A percentile compares a stretch with the other conserved stretches of the same genome.
phyloP scores from a whole-genome alignment of 495 filamentous ascomycete species.

The Annulohypoxylon moriforme region DNA sequence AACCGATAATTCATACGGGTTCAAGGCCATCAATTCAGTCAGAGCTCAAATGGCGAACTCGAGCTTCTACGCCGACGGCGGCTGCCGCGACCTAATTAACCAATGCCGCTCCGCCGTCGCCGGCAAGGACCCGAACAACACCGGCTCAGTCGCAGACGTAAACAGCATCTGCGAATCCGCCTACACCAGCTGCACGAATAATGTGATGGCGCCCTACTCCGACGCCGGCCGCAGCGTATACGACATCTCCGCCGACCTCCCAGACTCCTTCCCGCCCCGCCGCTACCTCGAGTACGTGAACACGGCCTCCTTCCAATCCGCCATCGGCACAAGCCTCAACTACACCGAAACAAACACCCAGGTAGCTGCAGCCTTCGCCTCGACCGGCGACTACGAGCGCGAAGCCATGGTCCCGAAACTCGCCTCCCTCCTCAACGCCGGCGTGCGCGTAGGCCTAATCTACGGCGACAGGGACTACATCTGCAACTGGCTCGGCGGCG shows the following conservation, averaged over 20 bases:
- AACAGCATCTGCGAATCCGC: constrained; percentile 61
- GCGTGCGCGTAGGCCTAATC: constrained; percentile 74
- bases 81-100: constrained; percentile 65
- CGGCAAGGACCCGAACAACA: constrained; percentile 57
- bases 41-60: constrained; percentile 52
- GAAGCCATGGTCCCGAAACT: constrained; percentile 61
- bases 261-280: constrained; percentile 71
- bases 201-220: constrained; percentile 60
- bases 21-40: constrained; percentile 67
- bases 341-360: constrained; percentile 66
- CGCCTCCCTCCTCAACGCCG: constrained; percentile 62
- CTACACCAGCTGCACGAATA: constrained; percentile 54
- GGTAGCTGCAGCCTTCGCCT: constrained; percentile 64
- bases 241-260: constrained; percentile 66
- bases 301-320: constrained; percentile 68
- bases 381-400: constrained; percentile 65
- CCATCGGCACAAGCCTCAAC: constrained; percentile 74
- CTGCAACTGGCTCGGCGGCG: constrained; percentile 75
- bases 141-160: constrained; percentile 57
- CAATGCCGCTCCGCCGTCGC: constrained; percentile 59
- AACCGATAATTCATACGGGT: constrained; percentile 79
- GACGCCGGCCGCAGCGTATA: constrained; percentile 66
- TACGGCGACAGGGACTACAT: constrained; percentile 75
- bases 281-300: constrained; percentile 74
- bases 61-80: constrained; percentile 59